Base-by-base conservation (phyloP, 129 eudicot species). In the Artemisia annua region DNA sequence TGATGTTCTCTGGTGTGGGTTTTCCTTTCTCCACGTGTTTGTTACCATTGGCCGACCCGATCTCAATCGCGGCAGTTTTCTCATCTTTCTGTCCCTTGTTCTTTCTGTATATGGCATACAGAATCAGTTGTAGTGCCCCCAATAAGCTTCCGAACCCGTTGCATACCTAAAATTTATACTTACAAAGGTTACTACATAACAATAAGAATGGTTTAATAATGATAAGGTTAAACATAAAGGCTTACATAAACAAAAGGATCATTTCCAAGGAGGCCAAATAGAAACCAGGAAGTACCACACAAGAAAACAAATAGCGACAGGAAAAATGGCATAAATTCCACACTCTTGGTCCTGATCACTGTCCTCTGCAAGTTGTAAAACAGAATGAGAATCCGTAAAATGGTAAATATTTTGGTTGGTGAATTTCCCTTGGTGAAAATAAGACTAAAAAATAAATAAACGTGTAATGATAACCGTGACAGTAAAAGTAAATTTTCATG, bases 301-400 rank as follows among this genome's bases (percentile, higher is more conserved):
- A 91, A 71, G 85, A 91, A 91, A 16, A 83, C 90, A 66, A 81
- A 88, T 15, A 91, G 61, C 1, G 97, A 91, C 57, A 91, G 75
- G 63, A 91, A 83, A 69, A 88, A 88, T 15, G 96, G 97, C 97
- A 91, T 91, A 82, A 67, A 91, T 53, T 91, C 97, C 81, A 88
- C 96, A 54, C 97, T 91, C 80, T 77, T 88, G 9, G 96, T 86
- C 71, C 78, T 83, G 24, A 91, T 81, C 72, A 91, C 97, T 50
- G 80, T 46, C 73, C 89, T 86, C 96, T 88, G 80, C 86, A 73
- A 2, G 0, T 28, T 28, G 32, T 28, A 28, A 28, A 28, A 28
- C 32, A 28, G 3, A 28, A 28, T 28, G 32, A 28, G 4, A 28
- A 28, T 28, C 4, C 5, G 32, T 28, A 28, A 28, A 3, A 28